Evolutionary conservation across 495 filamentous ascomycete species (phyloP).

Genomic region (Aspergillus sparsus): DNA sequence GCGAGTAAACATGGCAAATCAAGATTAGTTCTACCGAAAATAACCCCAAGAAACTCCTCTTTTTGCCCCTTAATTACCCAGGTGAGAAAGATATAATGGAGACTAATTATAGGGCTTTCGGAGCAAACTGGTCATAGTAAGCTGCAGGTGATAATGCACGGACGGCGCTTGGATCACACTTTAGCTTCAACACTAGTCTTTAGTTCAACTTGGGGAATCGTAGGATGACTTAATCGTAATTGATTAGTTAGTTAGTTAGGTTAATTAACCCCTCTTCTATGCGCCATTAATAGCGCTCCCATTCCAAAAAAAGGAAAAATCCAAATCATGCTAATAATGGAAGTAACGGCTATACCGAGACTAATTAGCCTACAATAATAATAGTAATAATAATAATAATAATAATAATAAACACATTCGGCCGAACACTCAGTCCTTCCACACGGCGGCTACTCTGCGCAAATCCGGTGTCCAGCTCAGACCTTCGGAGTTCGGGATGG

Average conservation of each 20-base stretch:
- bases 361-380: not conserved
- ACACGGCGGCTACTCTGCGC: not conserved
- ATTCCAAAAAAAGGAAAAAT: not conserved
- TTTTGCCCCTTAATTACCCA: not conserved
- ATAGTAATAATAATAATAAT: not conserved
- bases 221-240: not conserved
- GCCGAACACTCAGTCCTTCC: not conserved
- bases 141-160: slow-evolving; percentile 11
- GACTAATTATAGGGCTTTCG: slow-evolving; percentile 15
- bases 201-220: not conserved
- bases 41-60: not conserved
- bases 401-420: not conserved
- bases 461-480: not conserved
- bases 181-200: not conserved
- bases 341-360: not conserved
- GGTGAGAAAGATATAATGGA: not conserved
- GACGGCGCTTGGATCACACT: not conserved
- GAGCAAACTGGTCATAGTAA: not conserved
- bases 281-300: not conserved
- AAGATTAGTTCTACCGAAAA: no score
- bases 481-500: not conserved
- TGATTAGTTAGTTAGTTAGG: not conserved
- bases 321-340: slow-evolving; percentile 3
- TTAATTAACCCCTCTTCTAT: not conserved
- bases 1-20: no score